Evolutionary conservation across 345 rosid genomes (phyloP).

Genomic region (Salix suchowensis): DNA sequence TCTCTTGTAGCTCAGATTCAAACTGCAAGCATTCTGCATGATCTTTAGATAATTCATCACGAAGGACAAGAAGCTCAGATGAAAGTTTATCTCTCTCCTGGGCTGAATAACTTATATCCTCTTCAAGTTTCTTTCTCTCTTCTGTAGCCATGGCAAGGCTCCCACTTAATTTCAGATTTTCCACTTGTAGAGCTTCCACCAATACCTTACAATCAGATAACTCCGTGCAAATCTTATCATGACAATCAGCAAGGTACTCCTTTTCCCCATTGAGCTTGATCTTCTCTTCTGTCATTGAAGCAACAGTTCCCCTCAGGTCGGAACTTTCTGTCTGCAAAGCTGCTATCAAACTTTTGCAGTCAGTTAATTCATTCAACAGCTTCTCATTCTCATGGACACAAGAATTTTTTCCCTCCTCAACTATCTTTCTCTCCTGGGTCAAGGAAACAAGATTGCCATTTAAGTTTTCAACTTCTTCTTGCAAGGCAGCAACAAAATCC

Average conservation of each 20-base stretch:
- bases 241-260: conserved; percentile 37
- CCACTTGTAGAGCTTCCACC: conserved; percentile 44
- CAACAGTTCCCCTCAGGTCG: conserved; percentile 36
- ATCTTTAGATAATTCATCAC: conserved; percentile 45
- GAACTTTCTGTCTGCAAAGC: conserved; percentile 51
- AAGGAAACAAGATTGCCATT: conserved; percentile 36
- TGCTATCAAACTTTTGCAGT: conserved; percentile 44
- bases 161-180: conserved; percentile 44
- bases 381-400: conserved; percentile 44
- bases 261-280: conserved; percentile 22
- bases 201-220: conserved; percentile 43
- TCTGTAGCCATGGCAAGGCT: conserved; percentile 37
- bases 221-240: conserved; percentile 38
- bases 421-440: conserved; percentile 46
- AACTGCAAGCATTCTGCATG: conserved; percentile 32
- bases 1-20: conserved; percentile 45
- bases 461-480: conserved; percentile 55
- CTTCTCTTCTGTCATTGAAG: conserved; percentile 9
- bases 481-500: conserved; percentile 35
- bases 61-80: conserved; percentile 48
- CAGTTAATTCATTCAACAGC: conserved; percentile 49
- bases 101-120: conserved; percentile 43
- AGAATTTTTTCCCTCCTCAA: conserved; percentile 40
- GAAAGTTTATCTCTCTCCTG: conserved; percentile 53
- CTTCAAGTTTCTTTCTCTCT: conserved; percentile 51